Base-by-base conservation (phyloP, 371 early-diverging fungal genomes). In the Cokeromyces recurvatus region DNA sequence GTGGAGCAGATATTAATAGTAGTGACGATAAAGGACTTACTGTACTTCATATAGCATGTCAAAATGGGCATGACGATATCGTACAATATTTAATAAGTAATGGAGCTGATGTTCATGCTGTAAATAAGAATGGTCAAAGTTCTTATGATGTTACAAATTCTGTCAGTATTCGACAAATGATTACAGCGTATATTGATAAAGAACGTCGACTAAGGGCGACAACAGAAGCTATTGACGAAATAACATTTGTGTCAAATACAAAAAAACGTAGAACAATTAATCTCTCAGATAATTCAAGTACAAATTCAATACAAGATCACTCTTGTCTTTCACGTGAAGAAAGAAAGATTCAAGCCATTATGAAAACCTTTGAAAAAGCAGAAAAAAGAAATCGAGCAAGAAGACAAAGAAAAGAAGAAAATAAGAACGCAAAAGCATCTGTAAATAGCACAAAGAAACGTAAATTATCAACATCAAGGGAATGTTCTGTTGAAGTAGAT, bases 1-100 rank as follows among this genome's bases (percentile, higher is more conserved):
- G 78, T 40, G 91, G 90, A 5, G 92, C 90, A 0, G 77, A 84
- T 36, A 76, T 84, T 22, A 82, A 88, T 48, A 64, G 52, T 23
- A 6, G 42, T 12, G 42, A 34, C 21, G 1, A 73, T 51, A 46
- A 80, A 66, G 43, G 75, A 55, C 81, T 81, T 31, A 89, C 92
- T 2, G 79, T 84, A 1, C 78, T 46, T 78, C 90, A n/a, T 38
- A 16, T 50, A 1, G 59, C 59, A 8, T 54, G 54, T 19, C 46
- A 42, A 12, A 17, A 47, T 37, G 53, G 54, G 4, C 85, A 86
- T 38, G 65, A 72, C 22, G 68, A 78, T 14, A 78, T 90, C 10
- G 87, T 85, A 1, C 64, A 70, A 11, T 65, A 76, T 29, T 53
- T 92, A n/a, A 59, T 91, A 5, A 70, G 68, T 16, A 61, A 72